These are phyloP conservation scores for Trichophyton benhamiae DNA, from an alignment of 2,329 filamentous ascomycete genomes.

Conservation along the genomic window DNA sequence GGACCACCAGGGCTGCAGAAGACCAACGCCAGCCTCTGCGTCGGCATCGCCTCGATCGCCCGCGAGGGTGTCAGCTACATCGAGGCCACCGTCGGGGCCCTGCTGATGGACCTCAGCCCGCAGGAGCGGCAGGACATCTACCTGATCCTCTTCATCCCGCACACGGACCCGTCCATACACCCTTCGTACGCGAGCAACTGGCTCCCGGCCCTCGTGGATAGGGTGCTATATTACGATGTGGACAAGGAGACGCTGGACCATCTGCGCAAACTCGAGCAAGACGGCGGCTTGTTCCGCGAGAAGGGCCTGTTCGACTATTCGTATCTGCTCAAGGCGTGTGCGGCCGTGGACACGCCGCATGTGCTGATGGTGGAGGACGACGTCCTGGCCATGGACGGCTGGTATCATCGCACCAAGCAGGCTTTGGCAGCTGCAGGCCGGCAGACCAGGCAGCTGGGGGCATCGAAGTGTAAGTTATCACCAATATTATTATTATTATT, in stretches of 20 bases:
- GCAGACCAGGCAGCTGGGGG: conserved; percentile 19
- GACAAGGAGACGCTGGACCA: conserved; percentile 22
- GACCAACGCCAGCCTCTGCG: conserved; percentile 22
- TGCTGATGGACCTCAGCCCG: conserved; percentile 32
- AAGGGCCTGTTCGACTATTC: conserved; percentile 36
- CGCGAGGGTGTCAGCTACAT: conserved; percentile 32
- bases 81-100: conserved; percentile 30
- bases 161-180: conserved; percentile 31
- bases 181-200: conserved; percentile 32
- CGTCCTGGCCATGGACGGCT: conserved; percentile 36
- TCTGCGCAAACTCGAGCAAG: conserved; percentile 25
- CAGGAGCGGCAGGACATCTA: conserved; percentile 33
- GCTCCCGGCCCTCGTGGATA: conserved; percentile 29
- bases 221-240: conserved; percentile 33
- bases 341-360: conserved; percentile 27
- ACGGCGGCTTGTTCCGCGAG: conserved; percentile 21
- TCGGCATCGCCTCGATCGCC: conserved; percentile 35
- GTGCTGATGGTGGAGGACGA: conserved; percentile 38
- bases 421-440: conserved; percentile 26
- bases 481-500: too few relatives aligned
- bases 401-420: conserved; percentile 32
- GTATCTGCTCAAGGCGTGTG: conserved; percentile 32
- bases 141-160: conserved; percentile 35
- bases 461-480: conserved; percentile 15
- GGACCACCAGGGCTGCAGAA: too few relatives aligned